Evolutionary conservation across 106 monocot genomes (phyloP).

Genomic region (Hemerocallis citrina): DNA sequence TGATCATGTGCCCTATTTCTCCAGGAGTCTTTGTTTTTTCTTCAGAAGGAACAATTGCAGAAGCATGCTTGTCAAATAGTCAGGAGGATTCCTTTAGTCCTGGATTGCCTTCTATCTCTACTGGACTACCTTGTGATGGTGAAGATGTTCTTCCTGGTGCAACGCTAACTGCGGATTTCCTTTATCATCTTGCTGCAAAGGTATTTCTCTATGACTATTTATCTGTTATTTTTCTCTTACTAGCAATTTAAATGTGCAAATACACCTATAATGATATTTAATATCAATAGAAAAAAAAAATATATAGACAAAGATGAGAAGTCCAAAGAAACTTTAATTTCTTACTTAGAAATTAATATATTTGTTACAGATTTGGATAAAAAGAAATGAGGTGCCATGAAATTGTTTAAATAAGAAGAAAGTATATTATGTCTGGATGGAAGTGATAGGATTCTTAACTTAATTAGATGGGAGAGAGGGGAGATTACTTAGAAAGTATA

Average conservation of each 20-base stretch:
- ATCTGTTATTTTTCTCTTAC: neutral
- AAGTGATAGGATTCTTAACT: too few species aligned
- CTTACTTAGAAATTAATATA: too few species aligned
- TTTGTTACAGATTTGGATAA: too few species aligned
- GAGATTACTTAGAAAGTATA: too few species aligned
- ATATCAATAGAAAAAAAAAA: too few species aligned
- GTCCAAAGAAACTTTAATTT: too few species aligned
- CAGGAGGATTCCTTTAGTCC: constrained; percentile 74
- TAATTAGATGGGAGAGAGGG: too few species aligned
- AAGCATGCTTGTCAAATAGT: constrained; percentile 60
- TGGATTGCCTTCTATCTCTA: constrained; percentile 71
- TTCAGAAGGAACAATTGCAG: constrained; percentile 71
- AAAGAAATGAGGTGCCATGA: too few species aligned
- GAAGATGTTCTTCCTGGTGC: constrained; percentile 86
- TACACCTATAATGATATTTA: too few species aligned
- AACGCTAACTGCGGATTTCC: constrained; percentile 85
- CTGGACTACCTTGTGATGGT: constrained; percentile 48
- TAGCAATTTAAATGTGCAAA: neutral
- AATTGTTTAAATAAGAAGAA: too few species aligned
- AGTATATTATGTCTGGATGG: too few species aligned
- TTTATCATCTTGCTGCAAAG: constrained; percentile 76
- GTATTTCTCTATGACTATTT: constrained; percentile 35
- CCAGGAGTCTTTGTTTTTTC: constrained; percentile 77
- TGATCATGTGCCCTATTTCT: constrained; percentile 78
- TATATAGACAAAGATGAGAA: too few species aligned